phyloP scores from a whole-genome alignment of 805 yeast species.

The Crinitomyces ghanaensis region DNA sequence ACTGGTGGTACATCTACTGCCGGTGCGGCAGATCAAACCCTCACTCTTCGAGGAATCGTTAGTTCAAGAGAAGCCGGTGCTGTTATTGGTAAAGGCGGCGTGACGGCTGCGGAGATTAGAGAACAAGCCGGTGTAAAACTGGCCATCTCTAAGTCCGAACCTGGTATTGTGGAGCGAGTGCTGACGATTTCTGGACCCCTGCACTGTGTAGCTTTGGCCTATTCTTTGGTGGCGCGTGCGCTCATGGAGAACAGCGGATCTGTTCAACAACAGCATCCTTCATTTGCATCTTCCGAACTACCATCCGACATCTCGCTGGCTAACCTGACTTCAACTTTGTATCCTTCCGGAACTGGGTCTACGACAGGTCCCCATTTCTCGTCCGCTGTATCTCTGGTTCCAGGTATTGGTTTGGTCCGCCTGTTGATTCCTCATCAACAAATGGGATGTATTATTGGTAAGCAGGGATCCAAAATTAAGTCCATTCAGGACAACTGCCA shows the following conservation, averaged over 20 bases:
- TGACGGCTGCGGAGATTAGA: constrained; percentile 63
- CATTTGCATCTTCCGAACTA: no score
- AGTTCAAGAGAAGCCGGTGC: constrained; percentile 84
- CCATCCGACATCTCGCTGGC: constrained; percentile 42
- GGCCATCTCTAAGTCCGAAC: constrained; percentile 70
- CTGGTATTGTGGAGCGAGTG: constrained; percentile 74
- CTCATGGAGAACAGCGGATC: constrained; percentile 43
- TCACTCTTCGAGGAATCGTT: constrained; percentile 43
- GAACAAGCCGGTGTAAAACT: constrained; percentile 71
- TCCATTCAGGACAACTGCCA: constrained; percentile 55
- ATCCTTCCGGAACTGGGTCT: no score
- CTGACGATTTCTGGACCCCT: constrained; percentile 67
- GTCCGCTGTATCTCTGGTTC: no score
- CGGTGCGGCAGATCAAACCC: constrained; percentile 2
- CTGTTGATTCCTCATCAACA: constrained; percentile 72
- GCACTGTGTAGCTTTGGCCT: constrained; percentile 56
- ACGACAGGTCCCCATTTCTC: constrained; percentile 21
- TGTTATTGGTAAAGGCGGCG: constrained; percentile 77
- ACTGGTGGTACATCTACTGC: neutral
- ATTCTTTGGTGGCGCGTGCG: constrained; percentile 58
- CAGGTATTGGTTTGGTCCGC: constrained; percentile 48
- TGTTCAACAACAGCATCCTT: no score
- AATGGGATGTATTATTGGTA: constrained; percentile 82
- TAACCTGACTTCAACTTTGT: constrained; percentile 35
- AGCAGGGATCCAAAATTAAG: constrained; percentile 71